Percentiles rank a stretch among this genome's conserved stretches.
phyloP scores from a whole-genome alignment of 2,329 filamentous ascomycete genomes.

The Penicillium frequentans region DNA sequence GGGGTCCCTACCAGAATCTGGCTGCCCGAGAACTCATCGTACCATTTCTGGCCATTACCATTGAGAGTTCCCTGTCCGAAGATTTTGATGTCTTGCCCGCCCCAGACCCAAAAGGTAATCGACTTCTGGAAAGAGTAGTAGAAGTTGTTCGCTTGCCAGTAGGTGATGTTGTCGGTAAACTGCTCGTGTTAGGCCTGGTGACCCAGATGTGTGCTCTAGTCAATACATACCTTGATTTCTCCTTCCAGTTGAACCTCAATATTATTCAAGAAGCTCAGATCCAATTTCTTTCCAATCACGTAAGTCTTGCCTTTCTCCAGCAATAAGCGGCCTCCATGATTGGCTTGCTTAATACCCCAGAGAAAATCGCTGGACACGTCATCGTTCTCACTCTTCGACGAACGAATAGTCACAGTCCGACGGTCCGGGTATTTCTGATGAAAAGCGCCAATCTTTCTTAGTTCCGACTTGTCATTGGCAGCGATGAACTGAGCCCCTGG shows the following conservation, averaged over 20 bases:
- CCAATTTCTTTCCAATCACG: constrained; percentile 60
- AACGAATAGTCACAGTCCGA: constrained; percentile 52
- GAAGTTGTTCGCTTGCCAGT: constrained; percentile 53
- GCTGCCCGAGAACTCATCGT: constrained; percentile 49
- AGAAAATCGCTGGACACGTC: constrained; percentile 59
- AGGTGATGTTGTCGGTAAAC: constrained; percentile 50
- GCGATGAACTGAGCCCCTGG: constrained; percentile 28
- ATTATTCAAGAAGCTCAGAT: constrained; percentile 59
- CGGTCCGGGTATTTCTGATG: constrained; percentile 34
- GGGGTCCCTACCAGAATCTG: constrained; percentile 32
- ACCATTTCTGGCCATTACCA: constrained; percentile 56
- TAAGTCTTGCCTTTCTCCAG: constrained; percentile 56
- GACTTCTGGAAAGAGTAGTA: constrained; percentile 55
- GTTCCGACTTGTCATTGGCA: constrained; percentile 15
- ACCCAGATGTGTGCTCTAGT: neutral
- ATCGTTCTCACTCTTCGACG: constrained; percentile 55
- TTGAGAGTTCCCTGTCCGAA: constrained; percentile 59
- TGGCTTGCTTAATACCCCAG: constrained; percentile 55
- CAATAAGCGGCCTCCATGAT: constrained; percentile 59
- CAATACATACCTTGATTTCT: constrained; percentile 47
- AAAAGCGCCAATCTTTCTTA: constrained; percentile 26
- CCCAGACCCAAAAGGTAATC: constrained; percentile 65
- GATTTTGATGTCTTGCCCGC: constrained; percentile 61
- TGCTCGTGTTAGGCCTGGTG: constrained; percentile 16
- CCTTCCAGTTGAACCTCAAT: constrained; percentile 61